Evolutionary conservation across 2,329 filamentous ascomycete species (phyloP), one percentile per base, ranked within the genome.

Genomic region (Fusarium sp.): DNA sequence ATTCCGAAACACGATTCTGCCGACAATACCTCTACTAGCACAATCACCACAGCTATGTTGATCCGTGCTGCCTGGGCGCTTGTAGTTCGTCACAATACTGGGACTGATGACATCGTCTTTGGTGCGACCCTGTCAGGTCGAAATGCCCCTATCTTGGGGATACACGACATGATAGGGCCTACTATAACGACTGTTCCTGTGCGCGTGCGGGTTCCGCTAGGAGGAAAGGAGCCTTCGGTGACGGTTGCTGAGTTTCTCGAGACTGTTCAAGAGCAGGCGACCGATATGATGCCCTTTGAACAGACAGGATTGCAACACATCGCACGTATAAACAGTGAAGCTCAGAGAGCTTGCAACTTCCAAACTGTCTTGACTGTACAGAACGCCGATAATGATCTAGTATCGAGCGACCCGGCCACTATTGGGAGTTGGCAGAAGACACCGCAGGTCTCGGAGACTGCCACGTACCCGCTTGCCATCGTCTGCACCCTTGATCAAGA

Each of bases 61-160:
- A 43, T 57, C 7, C 54, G 54, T 9, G 45, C 54, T 9, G 54
- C 54, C n/a, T 57, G 38, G 54, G 45, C 54, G 2, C 28, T 57
- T 7, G 38, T 57, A 2, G 28, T 53, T 10, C 4, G 36, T 22
- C 77, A 78, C 8, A 89, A 89, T 65, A 72, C 81, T 3, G 85
- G 63, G 2, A 62, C 59, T 0, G 34, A 78, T 3, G 81, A 84
- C 52, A 75, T 84, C 13, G 73, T 81, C 7, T 84, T 84, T 51
- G 83, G 83, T 1, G 77, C 79, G 54, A 83, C 81, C 0, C 69
- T 84, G 2, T 81, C 81, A 5, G 83, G 83, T 9, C 77, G 83
- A 24, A 70, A 70, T 4, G 67, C 62, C 2, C 52, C 72, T 2
- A 52, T 77, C 5, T 13, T 31, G 2, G 34, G 34, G 5, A n/a